Evolutionary conservation across 164 flowering plant genomes (phyloP), one percentile per base, ranked within the genome.

Genomic region (Umbilicus rupestris): DNA sequence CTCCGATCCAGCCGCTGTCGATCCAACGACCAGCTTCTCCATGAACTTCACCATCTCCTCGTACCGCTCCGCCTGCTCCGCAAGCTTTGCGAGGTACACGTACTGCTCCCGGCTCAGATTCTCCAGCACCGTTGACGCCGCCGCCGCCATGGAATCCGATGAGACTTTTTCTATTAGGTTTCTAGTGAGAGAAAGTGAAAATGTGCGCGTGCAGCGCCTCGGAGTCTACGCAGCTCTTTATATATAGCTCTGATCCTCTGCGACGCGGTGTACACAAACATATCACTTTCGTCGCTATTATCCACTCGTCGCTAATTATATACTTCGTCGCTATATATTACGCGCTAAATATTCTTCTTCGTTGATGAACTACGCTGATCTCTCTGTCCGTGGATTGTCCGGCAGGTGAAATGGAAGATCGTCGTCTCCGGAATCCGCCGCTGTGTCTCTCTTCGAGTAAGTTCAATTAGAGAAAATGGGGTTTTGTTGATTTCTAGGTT

Each of bases 31-130:
- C 20, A 90, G 85, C 75, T 80, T 85, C 65, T 85, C 83, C 92
- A 87, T 86, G 84, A 79, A 85, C 66, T 74, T 66, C 19, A 80
- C 92, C 96, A 90, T 90, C 80, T 89, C 96, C 57, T 89, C 96
- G 74, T 89, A 89, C 9, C 96, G 79, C 73, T 89, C 93, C 26
- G 91, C 92, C 62, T 88, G 89, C 74, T 85, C 88, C 19, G 93
- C 85, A n/a, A 87, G 79, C 73, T 87, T 87, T 9, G 94, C 88
- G 35, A 87, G 72, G 84, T 84, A 87, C 22, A 87, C 87, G 69
- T 74, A 84, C 74, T 87, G 88, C 12, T 83, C 85, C n/a, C 96
- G 67, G 73, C 66, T 78, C 7, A 86, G 87, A 73, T 77, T 80
- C 5, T 85, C 88, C 0, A 72, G 73, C 1, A 69, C 28, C 0